Base-by-base conservation (phyloP, 257 asterid species). In the Solanum clarkiae region DNA sequence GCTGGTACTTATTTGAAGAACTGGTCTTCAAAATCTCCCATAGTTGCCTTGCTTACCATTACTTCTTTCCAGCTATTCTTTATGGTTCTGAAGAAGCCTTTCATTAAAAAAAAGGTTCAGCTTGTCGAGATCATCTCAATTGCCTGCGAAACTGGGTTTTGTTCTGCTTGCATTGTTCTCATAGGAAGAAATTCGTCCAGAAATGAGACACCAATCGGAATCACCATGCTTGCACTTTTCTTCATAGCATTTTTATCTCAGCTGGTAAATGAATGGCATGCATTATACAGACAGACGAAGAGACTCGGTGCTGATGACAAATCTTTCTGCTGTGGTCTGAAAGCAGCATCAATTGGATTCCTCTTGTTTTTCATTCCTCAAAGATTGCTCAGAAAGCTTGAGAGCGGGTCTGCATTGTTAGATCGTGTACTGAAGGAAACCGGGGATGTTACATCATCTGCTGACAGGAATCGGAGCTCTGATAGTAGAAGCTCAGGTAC, bases 31-130 rank as follows among this genome's bases (percentile, higher is more conserved):
- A 90, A 88, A 86, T 88, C 91, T 16, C 98, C 98, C 1, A 86
- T 91, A 12, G 74, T 92, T 22, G 59, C 89, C 84, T 70, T 95
- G 49, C 94, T 96, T 10, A 70, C 89, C 90, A 88, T 96, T 42
- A 90, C 98, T 4, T 87, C 93, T 1, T 91, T 94, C 88, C 98
- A 96, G 75, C 96, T 96, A 86, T 93, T 96, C 90, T 96, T 96
- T 95, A 93, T 95, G 91, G 91, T 96, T 84, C 92, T 96, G 7
- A 96, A 95, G 92, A 96, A 95, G 92, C 99, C 98, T 22, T 96
- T 95, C 92, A 94, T 96, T 66, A 93, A 93, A 91, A 96, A 92
- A 86, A 91, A 86, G 85, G 94, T 94, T 54, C 99, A 96, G 89
- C 57, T 96, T n/a, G 97, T 94, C 16, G 98, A 96, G 93, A 93